These are phyloP conservation scores for Afroboletus lepidellus DNA, from an alignment of 1,284 basidiomycete genomes.

Conservation along the genomic window DNA sequence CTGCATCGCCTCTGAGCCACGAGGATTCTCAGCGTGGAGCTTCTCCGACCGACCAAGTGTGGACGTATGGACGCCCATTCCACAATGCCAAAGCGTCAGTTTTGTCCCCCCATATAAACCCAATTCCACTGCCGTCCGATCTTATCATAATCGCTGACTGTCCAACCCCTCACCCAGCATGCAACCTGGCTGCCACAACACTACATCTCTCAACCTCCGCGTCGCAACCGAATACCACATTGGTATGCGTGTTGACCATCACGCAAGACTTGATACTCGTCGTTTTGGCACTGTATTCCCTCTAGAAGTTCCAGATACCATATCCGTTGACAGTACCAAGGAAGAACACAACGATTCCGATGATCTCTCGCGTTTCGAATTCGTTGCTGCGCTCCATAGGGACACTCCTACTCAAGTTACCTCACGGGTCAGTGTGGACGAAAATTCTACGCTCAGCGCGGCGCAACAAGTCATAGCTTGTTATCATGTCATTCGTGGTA, in stretches of 20 bases:
- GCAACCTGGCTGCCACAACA: conserved; percentile 8
- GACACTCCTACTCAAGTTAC: background rate
- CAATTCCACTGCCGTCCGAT: background rate
- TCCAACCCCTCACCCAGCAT: conserved; percentile 10
- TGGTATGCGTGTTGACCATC: conserved; percentile 2
- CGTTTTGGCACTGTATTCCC: conserved; percentile 28
- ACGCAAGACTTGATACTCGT: conserved; percentile 22
- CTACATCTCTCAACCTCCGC: conserved; percentile 7
- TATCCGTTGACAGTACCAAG: conserved; percentile 7
- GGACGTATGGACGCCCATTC: conserved; percentile 13
- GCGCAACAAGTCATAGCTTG: conserved; percentile 40
- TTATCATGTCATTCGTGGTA: conserved; percentile 33
- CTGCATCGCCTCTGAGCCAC: conserved; percentile 17
- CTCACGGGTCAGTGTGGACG: conserved; percentile 2
- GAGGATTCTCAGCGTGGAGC: conserved; percentile 18
- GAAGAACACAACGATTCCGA: conserved; percentile 14
- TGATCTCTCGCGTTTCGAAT: conserved; percentile 15
- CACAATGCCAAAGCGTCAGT: conserved; percentile 28
- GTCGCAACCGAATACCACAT: background rate
- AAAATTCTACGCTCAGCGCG: conserved; percentile 29
- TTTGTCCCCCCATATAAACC: conserved; percentile 22
- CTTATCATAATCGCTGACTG: conserved; percentile 1
- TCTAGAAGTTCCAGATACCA: conserved; percentile 4
- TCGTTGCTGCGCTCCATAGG: conserved; percentile 5
- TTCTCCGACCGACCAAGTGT: conserved; percentile 19